A percentile compares a stretch with the other conserved stretches of the same genome.
These are phyloP conservation scores for Bimuria novae-zelandiae DNA, from an alignment of 2,329 filamentous ascomycete species.

Conservation along the genomic window DNA sequence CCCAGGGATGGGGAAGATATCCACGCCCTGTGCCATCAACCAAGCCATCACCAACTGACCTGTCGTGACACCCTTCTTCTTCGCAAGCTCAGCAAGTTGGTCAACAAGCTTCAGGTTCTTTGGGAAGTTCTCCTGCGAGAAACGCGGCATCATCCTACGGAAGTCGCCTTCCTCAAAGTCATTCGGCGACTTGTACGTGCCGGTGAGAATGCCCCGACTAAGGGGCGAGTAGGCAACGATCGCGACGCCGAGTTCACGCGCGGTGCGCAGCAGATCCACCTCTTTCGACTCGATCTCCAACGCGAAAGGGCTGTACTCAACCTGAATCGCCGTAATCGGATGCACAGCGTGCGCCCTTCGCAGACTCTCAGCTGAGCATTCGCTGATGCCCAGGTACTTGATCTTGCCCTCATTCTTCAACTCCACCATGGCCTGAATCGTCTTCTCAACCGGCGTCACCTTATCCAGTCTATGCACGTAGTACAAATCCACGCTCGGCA, in stretches of 20 bases:
- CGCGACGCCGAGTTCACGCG: slow-evolving; percentile 51
- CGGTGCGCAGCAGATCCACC: slow-evolving; percentile 44
- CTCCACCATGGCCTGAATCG: slow-evolving; percentile 57
- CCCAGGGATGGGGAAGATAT: slow-evolving; percentile 62
- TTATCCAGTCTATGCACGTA: slow-evolving; percentile 50
- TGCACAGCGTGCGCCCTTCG: slow-evolving; percentile 55
- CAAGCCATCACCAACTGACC: slow-evolving; percentile 60
- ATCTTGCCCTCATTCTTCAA: slow-evolving; percentile 62
- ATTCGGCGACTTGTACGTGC: slow-evolving; percentile 43
- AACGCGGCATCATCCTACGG: slow-evolving; percentile 45
- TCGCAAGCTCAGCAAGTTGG: slow-evolving; percentile 27
- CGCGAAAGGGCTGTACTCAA: slow-evolving; percentile 58
- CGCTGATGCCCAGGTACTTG: slow-evolving; percentile 52
- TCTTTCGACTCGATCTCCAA: slow-evolving; percentile 52
- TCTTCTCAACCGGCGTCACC: slow-evolving; percentile 54
- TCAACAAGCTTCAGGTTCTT: slow-evolving; percentile 7
- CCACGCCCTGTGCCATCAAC: slow-evolving; percentile 51
- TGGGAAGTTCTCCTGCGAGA: slow-evolving; percentile 46
- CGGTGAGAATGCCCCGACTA: slow-evolving; percentile 39
- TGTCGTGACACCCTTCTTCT: slow-evolving; percentile 58
- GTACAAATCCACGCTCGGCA: slow-evolving; percentile 53
- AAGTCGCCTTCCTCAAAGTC: slow-evolving; percentile 50
- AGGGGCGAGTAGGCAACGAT: slow-evolving; percentile 48
- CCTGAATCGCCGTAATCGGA: slow-evolving; percentile 55
- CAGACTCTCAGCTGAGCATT: slow-evolving; percentile 51